These are phyloP conservation scores for Backusella parvicylindrica DNA, from an alignment of 192 early-diverging fungal genomes.

Conservation along the genomic window DNA sequence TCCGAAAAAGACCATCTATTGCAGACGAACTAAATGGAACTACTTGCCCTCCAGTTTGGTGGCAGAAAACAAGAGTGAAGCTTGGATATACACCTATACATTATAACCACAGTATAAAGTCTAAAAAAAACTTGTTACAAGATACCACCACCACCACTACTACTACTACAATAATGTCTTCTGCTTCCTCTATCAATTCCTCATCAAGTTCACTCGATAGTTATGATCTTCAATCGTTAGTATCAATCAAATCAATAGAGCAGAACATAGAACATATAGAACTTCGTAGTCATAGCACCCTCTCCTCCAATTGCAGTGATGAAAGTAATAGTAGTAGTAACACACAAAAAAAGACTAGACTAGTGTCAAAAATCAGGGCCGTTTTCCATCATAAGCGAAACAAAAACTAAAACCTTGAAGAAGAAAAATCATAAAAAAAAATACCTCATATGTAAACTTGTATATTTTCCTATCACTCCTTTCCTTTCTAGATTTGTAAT, in stretches of 20 bases:
- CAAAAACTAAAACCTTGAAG: neutral
- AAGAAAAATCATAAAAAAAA: neutral
- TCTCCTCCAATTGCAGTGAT: neutral
- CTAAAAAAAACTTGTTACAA: neutral
- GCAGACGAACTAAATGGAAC: slow-evolving; percentile 1
- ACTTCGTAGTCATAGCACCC: neutral
- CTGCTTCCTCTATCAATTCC: neutral
- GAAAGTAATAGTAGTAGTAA: neutral
- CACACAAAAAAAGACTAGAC: neutral
- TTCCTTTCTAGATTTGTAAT: neutral
- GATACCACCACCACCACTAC: neutral
- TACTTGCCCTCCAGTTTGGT: slow-evolving; percentile 9
- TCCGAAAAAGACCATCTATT: neutral
- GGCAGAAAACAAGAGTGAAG: slow-evolving; percentile 7
- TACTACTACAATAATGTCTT: neutral
- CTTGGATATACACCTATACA: neutral
- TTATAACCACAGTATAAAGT: neutral
- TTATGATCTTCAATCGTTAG: neutral
- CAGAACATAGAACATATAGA: neutral
- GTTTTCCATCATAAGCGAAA: neutral
- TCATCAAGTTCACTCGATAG: neutral
- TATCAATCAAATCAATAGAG: neutral
- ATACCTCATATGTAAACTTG: neutral
- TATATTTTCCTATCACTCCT: neutral
- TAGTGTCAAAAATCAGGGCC: neutral